Evolutionary conservation across 1,284 basidiomycete genomes (phyloP), one percentile per base, ranked within the genome.

Genomic region (Athelia sp.): DNA sequence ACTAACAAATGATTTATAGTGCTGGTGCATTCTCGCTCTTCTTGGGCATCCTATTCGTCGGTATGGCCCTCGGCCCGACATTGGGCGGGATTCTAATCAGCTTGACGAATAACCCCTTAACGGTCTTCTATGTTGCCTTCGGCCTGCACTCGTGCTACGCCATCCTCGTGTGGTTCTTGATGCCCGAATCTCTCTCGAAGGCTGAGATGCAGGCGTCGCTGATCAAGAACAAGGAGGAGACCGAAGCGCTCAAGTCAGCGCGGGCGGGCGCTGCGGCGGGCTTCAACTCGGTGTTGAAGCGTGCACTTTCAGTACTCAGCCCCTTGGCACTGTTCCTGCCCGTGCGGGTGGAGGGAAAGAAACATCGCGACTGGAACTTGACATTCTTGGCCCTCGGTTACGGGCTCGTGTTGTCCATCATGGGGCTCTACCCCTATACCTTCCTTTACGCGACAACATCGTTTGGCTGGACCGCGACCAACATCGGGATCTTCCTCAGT

Each of bases 381-480:
- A 73, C 76, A 0, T 65, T 81, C 17, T 49, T 89, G 26, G 84
- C 78, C 2, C 49, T 74, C 36, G 75, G 73, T 1, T 84, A 80
- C 59, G 84, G 77, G 4, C 74, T 77, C 47, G 67, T 73, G 10
- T 63, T 76, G 4, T 74, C 78, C 8, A 54, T 85, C 17, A 63
- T 81, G 61, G 36, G 86, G 84, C 6, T 74, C 84, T 68, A 78
- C 49, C 62, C 70, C 6, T 81, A 79, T 57, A 84, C 84, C 59
- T 75, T 87, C 47, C 89, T 91, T 62, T 94, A 86, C 62, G 74
- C 82, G 4, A 72, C 80, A 9, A 74, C 74, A 6, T 72, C 67
- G 2, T 93, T 86, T 60, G 74, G 76, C 1, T 94, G 90, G 91
- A 76, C 69, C n/a, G 74, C 87, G 3, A 80, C 87, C 63, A 73